Percentiles rank a stretch among this genome's conserved stretches.
Evolutionary conservation across 352 stramenopile species (phyloP).

Genomic region (Elongisporangium undulatum): DNA sequence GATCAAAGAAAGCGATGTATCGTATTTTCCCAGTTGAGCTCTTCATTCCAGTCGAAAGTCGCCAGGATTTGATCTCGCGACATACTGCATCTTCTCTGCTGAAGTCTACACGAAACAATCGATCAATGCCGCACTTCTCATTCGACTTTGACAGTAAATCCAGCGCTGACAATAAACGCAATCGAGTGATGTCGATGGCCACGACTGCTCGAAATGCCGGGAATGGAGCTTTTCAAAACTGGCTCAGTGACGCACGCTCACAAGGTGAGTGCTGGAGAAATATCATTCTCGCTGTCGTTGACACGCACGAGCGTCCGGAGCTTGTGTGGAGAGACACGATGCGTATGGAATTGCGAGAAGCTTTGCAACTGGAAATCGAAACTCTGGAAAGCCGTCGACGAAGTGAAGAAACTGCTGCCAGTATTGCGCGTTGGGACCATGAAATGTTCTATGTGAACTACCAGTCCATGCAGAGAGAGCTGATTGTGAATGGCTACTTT

Average conservation of each 20-base stretch:
- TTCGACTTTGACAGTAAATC: conserved; percentile 60
- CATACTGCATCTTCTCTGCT: conserved; percentile 47
- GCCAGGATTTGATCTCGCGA: conserved; percentile 45
- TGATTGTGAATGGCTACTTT: conserved; percentile 82
- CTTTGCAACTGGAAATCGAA: conserved; percentile 53
- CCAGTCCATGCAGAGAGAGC: conserved; percentile 60
- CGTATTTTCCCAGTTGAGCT: conserved; percentile 78
- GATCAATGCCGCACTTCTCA: conserved; percentile 57
- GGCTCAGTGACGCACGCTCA: conserved; percentile 52
- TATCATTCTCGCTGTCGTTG: conserved; percentile 52
- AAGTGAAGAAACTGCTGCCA: conserved; percentile 14
- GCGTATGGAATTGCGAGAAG: conserved; percentile 50
- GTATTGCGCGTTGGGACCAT: conserved; percentile 55
- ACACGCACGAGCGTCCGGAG: conserved; percentile 59
- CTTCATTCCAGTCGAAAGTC: conserved; percentile 62
- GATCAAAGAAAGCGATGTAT: conserved; percentile 74
- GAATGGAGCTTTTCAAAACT: conserved; percentile 50
- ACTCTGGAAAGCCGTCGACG: conserved; percentile 23
- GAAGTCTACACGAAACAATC: conserved; percentile 34
- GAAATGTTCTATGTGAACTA: conserved; percentile 83
- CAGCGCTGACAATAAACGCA: conserved; percentile 38
- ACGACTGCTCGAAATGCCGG: conserved; percentile 31
- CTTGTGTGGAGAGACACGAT: conserved; percentile 72
- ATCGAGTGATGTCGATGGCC: conserved; percentile 23
- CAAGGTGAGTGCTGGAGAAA: conserved; percentile 75